Base-by-base conservation (phyloP, 371 early-diverging fungal species). In the Syncephalastrum racemosum region DNA sequence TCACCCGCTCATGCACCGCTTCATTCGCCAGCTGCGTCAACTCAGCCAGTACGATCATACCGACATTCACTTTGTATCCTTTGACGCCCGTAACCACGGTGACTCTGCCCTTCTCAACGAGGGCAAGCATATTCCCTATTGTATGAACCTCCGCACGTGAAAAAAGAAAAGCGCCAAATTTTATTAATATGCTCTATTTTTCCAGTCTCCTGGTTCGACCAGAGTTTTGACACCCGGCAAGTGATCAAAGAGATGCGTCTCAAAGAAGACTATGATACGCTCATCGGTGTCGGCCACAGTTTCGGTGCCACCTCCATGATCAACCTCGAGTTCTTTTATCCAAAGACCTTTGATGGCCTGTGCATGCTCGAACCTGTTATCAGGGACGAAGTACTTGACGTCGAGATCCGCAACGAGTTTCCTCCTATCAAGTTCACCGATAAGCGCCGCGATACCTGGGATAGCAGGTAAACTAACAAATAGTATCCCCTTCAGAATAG, bases 261-360 rank as follows among this genome's bases (percentile, higher is more conserved):
- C n/a, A 56, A 58, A 31, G 16, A 23, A n/a, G 44, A 47, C 6
- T 63, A 73, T 22, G 61, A 66, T 47, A 58, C 53, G 19, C 36
- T 77, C 15, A 58, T 77, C 31, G 71, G 71, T 19, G 50, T 77
- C 27, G 77, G 74, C 2, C 77, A 77, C 51, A 69, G 72, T 40
- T 63, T 73, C 49, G 74, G 77, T 19, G 77, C 65, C 16, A 67
- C 71, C 4, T 51, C 66, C 16, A 75, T 71, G 75, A 50, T 40
- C 3, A 42, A 55, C n/a, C 27, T 25, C 45, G 71, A 74, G 43
- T 66, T 55, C 22, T 56, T 60, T 18, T 62, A 57, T 24, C 75
- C 75, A 2, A 57, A 60, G 1, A 66, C 71, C 4, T 74, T 74
- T 52, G 60, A 64, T 47, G 69, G 60, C 19, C 42, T 74, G 23